phyloP scores from a whole-genome alignment of 768 basidiomycete genomes.

The Lyophyllum semitale region DNA sequence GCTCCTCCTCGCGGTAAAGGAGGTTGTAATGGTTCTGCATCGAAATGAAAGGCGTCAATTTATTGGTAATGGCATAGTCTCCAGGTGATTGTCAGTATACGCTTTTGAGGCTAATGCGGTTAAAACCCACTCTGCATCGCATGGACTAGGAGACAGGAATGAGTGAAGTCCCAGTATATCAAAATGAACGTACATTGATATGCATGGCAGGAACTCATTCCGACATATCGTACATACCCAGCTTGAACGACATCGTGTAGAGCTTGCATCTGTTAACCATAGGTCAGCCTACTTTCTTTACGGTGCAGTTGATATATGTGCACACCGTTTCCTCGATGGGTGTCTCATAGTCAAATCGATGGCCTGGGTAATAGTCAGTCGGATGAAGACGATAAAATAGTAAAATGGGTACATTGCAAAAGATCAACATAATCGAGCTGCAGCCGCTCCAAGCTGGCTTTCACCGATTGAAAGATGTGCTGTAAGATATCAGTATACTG shows the following conservation, averaged over 20 bases:
- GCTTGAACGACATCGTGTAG: constrained; percentile 68
- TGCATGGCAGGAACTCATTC: constrained; percentile 57
- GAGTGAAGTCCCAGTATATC: neutral
- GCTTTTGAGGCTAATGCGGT: neutral
- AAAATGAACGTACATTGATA: constrained; percentile 46
- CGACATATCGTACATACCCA: constrained; percentile 63
- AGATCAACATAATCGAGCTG: constrained; percentile 79
- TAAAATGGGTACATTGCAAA: constrained; percentile 53
- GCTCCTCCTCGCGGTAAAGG: constrained; percentile 66
- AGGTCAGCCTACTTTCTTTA: neutral
- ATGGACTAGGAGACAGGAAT: constrained; percentile 36
- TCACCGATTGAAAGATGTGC: constrained; percentile 75
- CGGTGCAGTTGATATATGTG: neutral
- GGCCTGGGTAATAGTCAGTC: constrained; percentile 32
- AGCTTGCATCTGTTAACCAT: constrained; percentile 55
- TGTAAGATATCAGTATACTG: constrained; percentile 21
- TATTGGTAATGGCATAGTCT: constrained; percentile 65
- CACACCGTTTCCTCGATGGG: constrained; percentile 57
- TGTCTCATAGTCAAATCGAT: constrained; percentile 57
- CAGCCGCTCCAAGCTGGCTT: constrained; percentile 61
- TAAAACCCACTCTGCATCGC: constrained; percentile 52
- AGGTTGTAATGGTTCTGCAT: constrained; percentile 72
- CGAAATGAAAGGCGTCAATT: constrained; percentile 61
- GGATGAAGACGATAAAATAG: neutral
- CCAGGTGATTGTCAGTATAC: neutral